phyloP scores from a whole-genome alignment of 192 early-diverging fungal species.

The Linnemannia schmuckeri region DNA sequence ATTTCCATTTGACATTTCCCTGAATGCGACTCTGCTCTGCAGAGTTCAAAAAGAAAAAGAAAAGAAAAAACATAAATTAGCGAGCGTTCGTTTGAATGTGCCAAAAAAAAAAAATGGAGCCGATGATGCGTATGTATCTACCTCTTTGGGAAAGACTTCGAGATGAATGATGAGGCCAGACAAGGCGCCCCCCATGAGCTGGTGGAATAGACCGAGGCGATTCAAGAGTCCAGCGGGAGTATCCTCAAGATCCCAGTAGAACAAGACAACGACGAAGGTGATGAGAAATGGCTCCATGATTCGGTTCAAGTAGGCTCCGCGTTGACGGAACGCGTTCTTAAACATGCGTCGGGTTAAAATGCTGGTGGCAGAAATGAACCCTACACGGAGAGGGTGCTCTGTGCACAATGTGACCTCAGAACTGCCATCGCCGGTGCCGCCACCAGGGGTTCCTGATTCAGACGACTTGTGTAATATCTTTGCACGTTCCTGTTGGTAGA shows the following conservation, averaged over 20 bases:
- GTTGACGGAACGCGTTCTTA: constrained; percentile 9
- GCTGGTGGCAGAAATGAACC: background rate
- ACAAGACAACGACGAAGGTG: background rate
- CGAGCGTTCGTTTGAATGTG: background rate
- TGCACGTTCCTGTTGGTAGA: background rate
- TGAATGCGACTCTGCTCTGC: constrained; percentile 22
- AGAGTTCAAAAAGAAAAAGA: background rate
- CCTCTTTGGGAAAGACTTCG: constrained; percentile 14
- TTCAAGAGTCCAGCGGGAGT: background rate
- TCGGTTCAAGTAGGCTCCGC: constrained; percentile 8
- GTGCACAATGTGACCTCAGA: background rate
- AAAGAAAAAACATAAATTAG: background rate
- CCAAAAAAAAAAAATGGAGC: background rate
- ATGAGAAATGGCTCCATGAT: constrained; percentile 4
- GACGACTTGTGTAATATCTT: background rate
- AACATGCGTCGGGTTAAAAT: constrained; percentile 12
- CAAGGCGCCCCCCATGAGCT: background rate
- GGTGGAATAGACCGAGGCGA: constrained; percentile 13
- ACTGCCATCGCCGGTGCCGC: background rate
- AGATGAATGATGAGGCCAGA: background rate
- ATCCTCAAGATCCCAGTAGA: background rate
- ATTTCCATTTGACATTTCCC: constrained; percentile 31
- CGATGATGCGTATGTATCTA: background rate
- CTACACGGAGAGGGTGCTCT: background rate
- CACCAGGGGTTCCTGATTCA: background rate